Evolutionary conservation across 2,329 filamentous ascomycete species (phyloP).

Genomic region (Eutypella sp.): DNA sequence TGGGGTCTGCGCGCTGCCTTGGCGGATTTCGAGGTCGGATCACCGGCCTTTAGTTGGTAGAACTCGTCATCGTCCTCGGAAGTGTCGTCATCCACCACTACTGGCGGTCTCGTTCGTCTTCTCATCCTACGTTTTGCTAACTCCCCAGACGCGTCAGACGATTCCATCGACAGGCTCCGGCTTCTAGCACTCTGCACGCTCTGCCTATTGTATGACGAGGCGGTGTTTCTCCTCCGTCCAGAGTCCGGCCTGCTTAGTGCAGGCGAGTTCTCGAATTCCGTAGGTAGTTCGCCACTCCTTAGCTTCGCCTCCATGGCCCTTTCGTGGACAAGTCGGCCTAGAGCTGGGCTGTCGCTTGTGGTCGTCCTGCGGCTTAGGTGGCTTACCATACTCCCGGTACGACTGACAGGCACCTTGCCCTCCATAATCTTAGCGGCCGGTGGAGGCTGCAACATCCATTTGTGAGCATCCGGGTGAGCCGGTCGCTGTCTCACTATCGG

Average conservation of each 20-base stretch:
- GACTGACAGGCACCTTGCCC: conserved; percentile 68
- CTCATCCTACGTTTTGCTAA: not conserved
- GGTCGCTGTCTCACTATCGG: conserved; percentile 76
- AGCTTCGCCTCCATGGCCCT: conserved; percentile 43
- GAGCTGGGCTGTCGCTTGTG: conserved; percentile 35
- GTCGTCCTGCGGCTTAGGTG: conserved; percentile 42
- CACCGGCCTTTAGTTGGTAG: not conserved
- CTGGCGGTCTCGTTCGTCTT: not conserved
- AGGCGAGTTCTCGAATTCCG: conserved; percentile 18
- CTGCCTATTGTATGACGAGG: conserved; percentile 4
- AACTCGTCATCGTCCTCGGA: conserved; percentile 3
- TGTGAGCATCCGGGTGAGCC: conserved; percentile 62
- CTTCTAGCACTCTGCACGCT: conserved; percentile 8
- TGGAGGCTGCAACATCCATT: conserved; percentile 91
- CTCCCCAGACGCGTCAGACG: not conserved
- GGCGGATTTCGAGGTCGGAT: not conserved
- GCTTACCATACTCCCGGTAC: conserved; percentile 55
- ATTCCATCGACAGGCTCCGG: conserved; percentile 10
- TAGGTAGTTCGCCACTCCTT: conserved; percentile 34
- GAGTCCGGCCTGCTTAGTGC: conserved; percentile 11
- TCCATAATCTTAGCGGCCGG: conserved; percentile 89
- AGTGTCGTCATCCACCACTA: not conserved
- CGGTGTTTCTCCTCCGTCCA: conserved; percentile 13
- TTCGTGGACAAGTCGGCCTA: conserved; percentile 41
- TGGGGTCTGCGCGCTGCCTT: conserved; percentile 2